These are phyloP conservation scores for Persicaria tinctoria DNA, from an alignment of 148 eudicot genomes.

Conservation along the genomic window DNA sequence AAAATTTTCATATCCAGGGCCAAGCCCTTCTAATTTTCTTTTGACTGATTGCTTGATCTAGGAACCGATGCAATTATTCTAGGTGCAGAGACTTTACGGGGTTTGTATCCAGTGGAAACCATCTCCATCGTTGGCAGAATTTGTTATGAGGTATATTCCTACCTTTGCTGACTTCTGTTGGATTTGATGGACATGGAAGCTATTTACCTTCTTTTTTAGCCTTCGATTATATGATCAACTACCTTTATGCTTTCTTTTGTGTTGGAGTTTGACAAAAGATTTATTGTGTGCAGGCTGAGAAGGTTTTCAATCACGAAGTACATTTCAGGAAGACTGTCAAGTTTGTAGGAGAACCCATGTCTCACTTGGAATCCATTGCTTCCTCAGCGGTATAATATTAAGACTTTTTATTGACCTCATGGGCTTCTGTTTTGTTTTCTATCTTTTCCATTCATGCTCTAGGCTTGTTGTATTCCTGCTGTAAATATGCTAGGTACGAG, in stretches of 20 bases:
- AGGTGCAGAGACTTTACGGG: conserved; percentile 94
- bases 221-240: not conserved
- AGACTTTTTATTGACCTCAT: not conserved
- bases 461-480: not conserved
- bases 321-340: conserved; percentile 76
- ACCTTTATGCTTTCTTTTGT: not conserved
- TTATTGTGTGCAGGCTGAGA: conserved; percentile 54
- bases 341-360: conserved; percentile 76
- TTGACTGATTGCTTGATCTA: conserved; percentile 19
- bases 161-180: not conserved
- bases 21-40: not conserved
- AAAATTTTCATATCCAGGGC: not conserved
- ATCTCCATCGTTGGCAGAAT: conserved; percentile 76
- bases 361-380: conserved; percentile 84
- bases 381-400: conserved; percentile 69
- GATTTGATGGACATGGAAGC: not conserved
- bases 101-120: conserved; percentile 85
- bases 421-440: not conserved
- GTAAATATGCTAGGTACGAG: conserved; percentile 45
- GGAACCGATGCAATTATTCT: conserved; percentile 97
- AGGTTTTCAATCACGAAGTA: conserved; percentile 77
- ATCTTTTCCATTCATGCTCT: not conserved
- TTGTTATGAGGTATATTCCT: conserved; percentile 69
- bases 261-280: not conserved
- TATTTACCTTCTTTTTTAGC: not conserved